Evolutionary conservation across 148 eudicot genomes (phyloP).

Genomic region (Limonium bicolor): DNA sequence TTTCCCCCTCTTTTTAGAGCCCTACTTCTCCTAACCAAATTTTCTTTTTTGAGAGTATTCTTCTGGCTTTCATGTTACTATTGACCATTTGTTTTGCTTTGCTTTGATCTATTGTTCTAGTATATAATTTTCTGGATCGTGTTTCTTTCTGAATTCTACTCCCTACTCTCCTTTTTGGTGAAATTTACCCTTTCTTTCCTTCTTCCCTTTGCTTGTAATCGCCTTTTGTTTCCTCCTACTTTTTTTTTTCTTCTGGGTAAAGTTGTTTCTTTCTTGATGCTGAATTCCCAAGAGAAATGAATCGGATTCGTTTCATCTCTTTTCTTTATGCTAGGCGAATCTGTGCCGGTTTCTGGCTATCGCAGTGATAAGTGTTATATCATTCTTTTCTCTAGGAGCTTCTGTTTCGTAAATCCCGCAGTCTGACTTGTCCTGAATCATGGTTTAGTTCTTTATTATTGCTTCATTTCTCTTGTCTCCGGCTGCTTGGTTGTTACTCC

Average conservation of each 20-base stretch:
- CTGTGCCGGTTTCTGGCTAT: conserved; percentile 10
- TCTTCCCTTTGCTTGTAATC: no score
- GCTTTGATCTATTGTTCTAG: no score
- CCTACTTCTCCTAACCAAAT: background rate
- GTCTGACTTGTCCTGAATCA: background rate
- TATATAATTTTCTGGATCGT: background rate
- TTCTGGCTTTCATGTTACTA: conserved; percentile 4
- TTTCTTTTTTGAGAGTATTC: background rate
- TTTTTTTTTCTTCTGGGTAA: no score
- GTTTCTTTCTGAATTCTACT: conserved; percentile 7
- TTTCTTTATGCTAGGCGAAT: no score
- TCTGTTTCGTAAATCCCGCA: conserved; percentile 1
- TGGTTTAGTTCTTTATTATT: conserved; percentile 7
- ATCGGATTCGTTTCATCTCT: no score
- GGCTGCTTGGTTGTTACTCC: background rate
- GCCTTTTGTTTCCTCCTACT: no score
- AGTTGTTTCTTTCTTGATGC: no score
- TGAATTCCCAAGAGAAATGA: no score
- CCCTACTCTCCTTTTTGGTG: conserved; percentile 9
- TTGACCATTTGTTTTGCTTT: background rate
- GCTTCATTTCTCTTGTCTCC: background rate
- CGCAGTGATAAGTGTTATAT: background rate
- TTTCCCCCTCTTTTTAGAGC: conserved; percentile 10
- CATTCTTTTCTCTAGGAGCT: conserved; percentile 9
- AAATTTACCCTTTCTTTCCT: conserved; percentile 10